Percentiles rank a stretch among this genome's conserved stretches.
These are phyloP conservation scores for Pythium scleroteichum DNA, from an alignment of 352 stramenopile species.

Conservation along the genomic window DNA sequence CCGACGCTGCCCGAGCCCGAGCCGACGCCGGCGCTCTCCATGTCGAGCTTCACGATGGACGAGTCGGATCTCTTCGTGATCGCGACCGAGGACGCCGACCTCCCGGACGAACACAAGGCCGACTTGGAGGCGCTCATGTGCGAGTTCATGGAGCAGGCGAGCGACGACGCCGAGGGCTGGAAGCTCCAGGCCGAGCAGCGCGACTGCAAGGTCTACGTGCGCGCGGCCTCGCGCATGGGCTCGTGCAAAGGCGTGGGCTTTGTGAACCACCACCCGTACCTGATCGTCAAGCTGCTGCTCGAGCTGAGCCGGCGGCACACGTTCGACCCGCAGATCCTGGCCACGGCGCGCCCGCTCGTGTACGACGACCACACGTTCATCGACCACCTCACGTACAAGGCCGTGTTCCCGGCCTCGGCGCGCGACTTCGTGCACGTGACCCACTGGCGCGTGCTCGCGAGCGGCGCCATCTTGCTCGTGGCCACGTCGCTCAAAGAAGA, in stretches of 20 bases:
- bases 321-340: conserved; percentile 62
- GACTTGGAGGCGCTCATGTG: conserved; percentile 55
- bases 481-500: conserved; percentile 43
- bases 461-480: conserved; percentile 55
- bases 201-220: conserved; percentile 59
- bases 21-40: conserved; percentile 29
- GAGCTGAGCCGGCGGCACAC: conserved; percentile 44
- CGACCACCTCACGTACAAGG: conserved; percentile 71
- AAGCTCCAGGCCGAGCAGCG: conserved; percentile 59
- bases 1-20: conserved; percentile 28
- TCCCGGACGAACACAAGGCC: conserved; percentile 41
- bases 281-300: conserved; percentile 60
- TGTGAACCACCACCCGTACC: conserved; percentile 51
- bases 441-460: conserved; percentile 69
- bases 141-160: conserved; percentile 58
- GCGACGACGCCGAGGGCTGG: conserved; percentile 55
- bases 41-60: conserved; percentile 32
- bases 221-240: conserved; percentile 40
- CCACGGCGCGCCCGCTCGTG: conserved; percentile 49
- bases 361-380: conserved; percentile 75
- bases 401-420: conserved; percentile 52
- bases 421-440: conserved; percentile 72
- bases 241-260: conserved; percentile 60
- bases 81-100: conserved; percentile 30
- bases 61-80: conserved; percentile 35